Base-by-base conservation (phyloP, 257 asterid species). In the Eustoma russellianum region DNA sequence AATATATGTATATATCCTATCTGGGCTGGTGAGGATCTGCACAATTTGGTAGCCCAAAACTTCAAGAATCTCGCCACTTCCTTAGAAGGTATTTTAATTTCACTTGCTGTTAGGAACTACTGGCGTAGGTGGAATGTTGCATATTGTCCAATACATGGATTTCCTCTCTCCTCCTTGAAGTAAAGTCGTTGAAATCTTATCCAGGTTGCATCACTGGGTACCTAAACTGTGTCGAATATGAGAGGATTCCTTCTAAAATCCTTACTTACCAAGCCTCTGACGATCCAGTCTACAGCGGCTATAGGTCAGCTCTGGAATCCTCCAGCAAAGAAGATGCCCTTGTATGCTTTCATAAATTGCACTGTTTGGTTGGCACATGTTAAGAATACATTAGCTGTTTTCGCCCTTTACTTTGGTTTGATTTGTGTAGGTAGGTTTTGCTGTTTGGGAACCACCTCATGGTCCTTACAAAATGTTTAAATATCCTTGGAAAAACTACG, bases 11-110 rank as follows among this genome's bases (percentile, higher is more conserved):
- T 83, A 49, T 79, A 74, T 67, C 96, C 96, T 24, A 81, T 87
- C 61, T 83, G 96, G 96, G 76, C 96, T 2, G 96, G 94, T 7
- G 96, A 83, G 49, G 96, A 87, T 77, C 80, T 87, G 52, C 94
- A 87, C 69, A 58, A 75, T 47, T 64, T 83, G 54, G 94, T 87
- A 12, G 83, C 79, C 2, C 79, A 77, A 54, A 87, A 83, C 60
- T 83, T 87, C 33, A 48, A 45, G 1, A 84, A 74, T n/a, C 79
- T 87, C 33, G 94, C 96, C 17, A 52, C 65, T 61, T 83, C 96
- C 50, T 66, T 83, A 48, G 96, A 87, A 83, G 96, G 96, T 82
- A 50, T 50, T 59, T 24, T 35, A 45, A 13, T 46, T 59, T 28
- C 54, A 48, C 41, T 13, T 51, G 16, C 48, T 50, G 41, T 44